phyloP scores from a whole-genome alignment of 2,329 filamentous ascomycete species.

The Dactylella cylindrospora region DNA sequence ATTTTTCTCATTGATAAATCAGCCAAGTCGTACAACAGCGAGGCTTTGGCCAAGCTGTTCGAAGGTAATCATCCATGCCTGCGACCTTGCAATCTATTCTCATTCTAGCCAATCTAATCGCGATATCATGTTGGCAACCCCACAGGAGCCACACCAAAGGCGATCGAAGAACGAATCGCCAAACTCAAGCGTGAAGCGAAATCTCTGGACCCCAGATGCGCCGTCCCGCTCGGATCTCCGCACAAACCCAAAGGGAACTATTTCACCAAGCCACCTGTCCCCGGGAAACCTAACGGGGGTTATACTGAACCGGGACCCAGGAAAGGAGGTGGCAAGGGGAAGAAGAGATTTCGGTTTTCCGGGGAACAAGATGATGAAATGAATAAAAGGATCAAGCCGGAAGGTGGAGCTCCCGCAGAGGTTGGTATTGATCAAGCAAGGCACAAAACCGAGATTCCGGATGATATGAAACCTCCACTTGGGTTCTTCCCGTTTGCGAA shows the following conservation, averaged over 20 bases:
- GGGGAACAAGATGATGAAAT: too few relatives aligned
- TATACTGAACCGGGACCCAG: slow-evolving; percentile 4
- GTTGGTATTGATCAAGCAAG: too few relatives aligned
- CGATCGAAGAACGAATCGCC: slow-evolving; percentile 49
- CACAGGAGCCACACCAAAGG: slow-evolving; percentile 49
- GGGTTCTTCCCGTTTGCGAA: too few relatives aligned
- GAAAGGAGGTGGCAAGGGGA: slow-evolving; percentile 7
- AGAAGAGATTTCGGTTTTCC: slow-evolving; percentile 1
- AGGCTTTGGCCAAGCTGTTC: slow-evolving; percentile 47
- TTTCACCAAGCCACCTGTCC: slow-evolving; percentile 26
- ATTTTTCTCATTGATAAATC: slow-evolving; percentile 49
- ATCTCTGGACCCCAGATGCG: slow-evolving; percentile 44
- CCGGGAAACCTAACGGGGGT: slow-evolving; percentile 17
- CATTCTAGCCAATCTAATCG: background rate
- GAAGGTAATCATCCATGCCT: slow-evolving; percentile 40
- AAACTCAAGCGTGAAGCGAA: slow-evolving; percentile 50
- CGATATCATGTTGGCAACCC: background rate
- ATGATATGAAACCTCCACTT: too few relatives aligned
- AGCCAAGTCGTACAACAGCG: slow-evolving; percentile 49
- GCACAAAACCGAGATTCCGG: too few relatives aligned
- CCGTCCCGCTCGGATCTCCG: slow-evolving; percentile 29
- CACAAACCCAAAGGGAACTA: slow-evolving; percentile 40
- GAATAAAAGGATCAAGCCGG: background rate
- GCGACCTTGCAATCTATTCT: background rate
- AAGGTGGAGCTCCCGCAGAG: too few relatives aligned